A percentile compares a stretch with the other conserved stretches of the same genome.
Conservation (phyloP, 179 eudicot genomes). For the Sideroxylon spinosum region DNA sequence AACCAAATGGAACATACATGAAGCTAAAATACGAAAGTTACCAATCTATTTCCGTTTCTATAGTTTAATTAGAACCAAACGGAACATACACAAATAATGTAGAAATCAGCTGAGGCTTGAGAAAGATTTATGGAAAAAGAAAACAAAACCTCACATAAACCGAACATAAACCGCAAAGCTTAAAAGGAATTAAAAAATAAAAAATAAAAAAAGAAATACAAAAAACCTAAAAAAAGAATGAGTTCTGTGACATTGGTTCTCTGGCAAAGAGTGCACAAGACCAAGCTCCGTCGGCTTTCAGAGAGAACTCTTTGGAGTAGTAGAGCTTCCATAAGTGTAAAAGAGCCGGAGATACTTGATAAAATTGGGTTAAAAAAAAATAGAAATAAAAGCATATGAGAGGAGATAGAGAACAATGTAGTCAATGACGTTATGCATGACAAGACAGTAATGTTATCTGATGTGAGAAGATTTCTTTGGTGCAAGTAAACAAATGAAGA, state of each 20-base stretch:
- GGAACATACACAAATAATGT: not conserved
- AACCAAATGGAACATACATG: no score
- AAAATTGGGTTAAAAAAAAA: conserved; percentile 15
- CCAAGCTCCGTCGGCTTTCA: conserved; percentile 53
- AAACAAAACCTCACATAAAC: not conserved
- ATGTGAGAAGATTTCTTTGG: no score
- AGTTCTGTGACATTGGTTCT: conserved; percentile 17
- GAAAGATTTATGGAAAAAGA: not conserved
- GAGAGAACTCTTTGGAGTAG: conserved; percentile 56
- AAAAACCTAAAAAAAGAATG: conserved; percentile 6
- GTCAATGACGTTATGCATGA: no score
- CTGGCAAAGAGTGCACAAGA: conserved; percentile 47
- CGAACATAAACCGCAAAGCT: not conserved
- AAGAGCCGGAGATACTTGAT: conserved; percentile 44
- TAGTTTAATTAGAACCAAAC: not conserved
- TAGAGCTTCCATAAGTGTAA: conserved; percentile 63
- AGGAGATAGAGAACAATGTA: no score
- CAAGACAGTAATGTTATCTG: no score
- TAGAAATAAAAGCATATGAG: no score
- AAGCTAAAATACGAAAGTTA: no score
- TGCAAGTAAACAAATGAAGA: no score
- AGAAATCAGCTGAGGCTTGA: not conserved
- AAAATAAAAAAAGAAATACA: conserved; percentile 10
- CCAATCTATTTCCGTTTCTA: no score
- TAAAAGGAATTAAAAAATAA: not conserved